Evolutionary conservation across 805 yeast species (phyloP).

Genomic region (Maudiozyma barnettii): DNA sequence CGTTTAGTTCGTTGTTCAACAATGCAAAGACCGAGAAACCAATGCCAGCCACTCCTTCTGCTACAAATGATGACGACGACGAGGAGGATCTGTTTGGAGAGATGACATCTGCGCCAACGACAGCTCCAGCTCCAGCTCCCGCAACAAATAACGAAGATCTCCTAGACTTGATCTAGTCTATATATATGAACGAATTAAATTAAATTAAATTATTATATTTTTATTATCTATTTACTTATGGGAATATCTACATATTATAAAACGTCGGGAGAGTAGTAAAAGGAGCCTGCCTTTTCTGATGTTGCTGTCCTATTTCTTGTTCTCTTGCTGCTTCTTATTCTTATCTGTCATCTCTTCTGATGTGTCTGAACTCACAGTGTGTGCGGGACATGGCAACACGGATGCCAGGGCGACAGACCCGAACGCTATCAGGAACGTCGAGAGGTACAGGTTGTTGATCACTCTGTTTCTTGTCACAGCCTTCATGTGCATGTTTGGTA

Average conservation of each 20-base stretch:
- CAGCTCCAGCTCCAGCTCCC: slow-evolving; percentile 2
- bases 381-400: slow-evolving; percentile 37
- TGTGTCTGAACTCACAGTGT: slow-evolving; percentile 33
- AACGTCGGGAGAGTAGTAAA: too few species aligned
- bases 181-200: neutral
- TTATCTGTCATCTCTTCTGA: slow-evolving; percentile 1
- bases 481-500: slow-evolving; percentile 27
- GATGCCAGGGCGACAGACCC: slow-evolving; percentile 36
- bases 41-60: neutral
- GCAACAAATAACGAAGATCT: slow-evolving; percentile 4
- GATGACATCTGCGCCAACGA: slow-evolving; percentile 12
- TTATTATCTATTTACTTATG: neutral
- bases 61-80: slow-evolving; percentile 4
- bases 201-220: neutral
- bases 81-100: slow-evolving; percentile 31
- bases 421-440: slow-evolving; percentile 56
- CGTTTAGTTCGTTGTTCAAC: slow-evolving; percentile 57
- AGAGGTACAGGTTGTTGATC: slow-evolving; percentile 44
- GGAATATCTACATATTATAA: neutral
- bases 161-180: neutral
- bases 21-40: slow-evolving; percentile 3
- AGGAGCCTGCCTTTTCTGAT: neutral
- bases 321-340: neutral
- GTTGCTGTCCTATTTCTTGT: neutral
- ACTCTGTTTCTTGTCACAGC: slow-evolving; percentile 46